Evolutionary conservation across 2,329 filamentous ascomycete genomes (phyloP).

Genomic region (Hypoxylon sp.): DNA sequence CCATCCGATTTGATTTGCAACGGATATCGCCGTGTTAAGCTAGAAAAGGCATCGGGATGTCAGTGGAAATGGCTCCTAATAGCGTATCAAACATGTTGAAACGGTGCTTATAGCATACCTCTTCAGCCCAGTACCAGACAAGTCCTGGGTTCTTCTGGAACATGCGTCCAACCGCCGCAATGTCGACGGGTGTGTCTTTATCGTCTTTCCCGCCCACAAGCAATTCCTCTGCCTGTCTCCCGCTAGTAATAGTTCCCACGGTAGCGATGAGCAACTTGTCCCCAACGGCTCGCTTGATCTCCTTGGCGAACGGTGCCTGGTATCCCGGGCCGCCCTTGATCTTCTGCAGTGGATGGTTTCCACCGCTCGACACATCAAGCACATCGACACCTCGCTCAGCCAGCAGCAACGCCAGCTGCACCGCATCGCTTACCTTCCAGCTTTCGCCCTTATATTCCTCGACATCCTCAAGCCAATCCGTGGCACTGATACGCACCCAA

Average conservation of each 20-base stretch:
- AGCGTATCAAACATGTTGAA: not conserved
- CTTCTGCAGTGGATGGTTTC: constrained; percentile 67
- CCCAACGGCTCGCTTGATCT: constrained; percentile 76
- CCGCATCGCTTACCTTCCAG: constrained; percentile 75
- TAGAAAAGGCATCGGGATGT: constrained; percentile 8
- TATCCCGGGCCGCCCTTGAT: constrained; percentile 71
- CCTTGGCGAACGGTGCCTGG: constrained; percentile 75
- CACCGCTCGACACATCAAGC: constrained; percentile 77
- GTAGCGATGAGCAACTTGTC: constrained; percentile 70
- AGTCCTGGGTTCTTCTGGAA: constrained; percentile 73
- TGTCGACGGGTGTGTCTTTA: constrained; percentile 58
- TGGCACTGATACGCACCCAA: constrained; percentile 76
- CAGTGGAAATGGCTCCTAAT: constrained; percentile 7
- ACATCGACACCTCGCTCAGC: constrained; percentile 77
- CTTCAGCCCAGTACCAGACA: constrained; percentile 69
- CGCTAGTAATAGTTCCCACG: constrained; percentile 66
- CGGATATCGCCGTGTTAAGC: constrained; percentile 33
- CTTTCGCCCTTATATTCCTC: constrained; percentile 63
- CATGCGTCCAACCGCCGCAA: constrained; percentile 64
- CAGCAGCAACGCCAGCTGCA: constrained; percentile 70
- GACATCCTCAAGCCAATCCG: constrained; percentile 76
- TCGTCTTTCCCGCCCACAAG: constrained; percentile 54
- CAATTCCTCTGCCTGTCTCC: constrained; percentile 63
- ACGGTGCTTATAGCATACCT: constrained; percentile 56
- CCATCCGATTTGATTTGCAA: constrained; percentile 69